phyloP scores from a whole-genome alignment of 192 early-diverging fungal genomes.

The Umbelopsis ramanniana region DNA sequence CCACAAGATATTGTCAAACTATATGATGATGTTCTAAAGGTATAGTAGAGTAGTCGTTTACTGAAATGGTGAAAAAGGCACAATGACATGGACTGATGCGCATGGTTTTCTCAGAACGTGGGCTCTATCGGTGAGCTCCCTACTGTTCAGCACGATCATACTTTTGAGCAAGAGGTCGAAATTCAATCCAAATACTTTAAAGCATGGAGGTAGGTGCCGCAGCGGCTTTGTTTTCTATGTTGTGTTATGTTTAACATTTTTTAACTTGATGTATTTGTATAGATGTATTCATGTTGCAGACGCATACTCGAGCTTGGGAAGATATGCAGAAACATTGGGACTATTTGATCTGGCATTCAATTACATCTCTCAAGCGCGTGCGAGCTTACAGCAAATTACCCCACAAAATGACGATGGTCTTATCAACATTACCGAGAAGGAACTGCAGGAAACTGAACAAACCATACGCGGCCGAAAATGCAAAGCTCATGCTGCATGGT shows the following conservation, averaged over 20 bases:
- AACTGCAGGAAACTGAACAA: conserved; percentile 46
- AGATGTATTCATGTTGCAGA: conserved; percentile 56
- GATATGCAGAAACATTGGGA: conserved; percentile 57
- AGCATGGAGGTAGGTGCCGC: conserved; percentile 52
- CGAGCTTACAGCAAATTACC: conserved; percentile 43
- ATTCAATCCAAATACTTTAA: conserved; percentile 56
- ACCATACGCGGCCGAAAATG: conserved; percentile 54
- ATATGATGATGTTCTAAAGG: conserved; percentile 67
- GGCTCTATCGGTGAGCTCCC: conserved; percentile 62
- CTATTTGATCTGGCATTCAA: conserved; percentile 62
- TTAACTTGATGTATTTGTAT: not conserved
- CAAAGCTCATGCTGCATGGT: conserved; percentile 60
- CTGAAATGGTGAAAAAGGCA: not conserved
- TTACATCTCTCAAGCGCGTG: conserved; percentile 54
- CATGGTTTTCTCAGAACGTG: conserved; percentile 48
- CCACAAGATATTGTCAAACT: conserved; percentile 68
- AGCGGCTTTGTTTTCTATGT: not conserved
- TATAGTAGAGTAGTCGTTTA: conserved; percentile 15
- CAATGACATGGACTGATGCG: not conserved
- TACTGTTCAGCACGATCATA: conserved; percentile 46
- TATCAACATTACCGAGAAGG: conserved; percentile 44
- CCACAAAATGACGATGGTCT: conserved; percentile 41
- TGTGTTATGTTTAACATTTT: not conserved
- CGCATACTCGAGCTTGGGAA: conserved; percentile 48
- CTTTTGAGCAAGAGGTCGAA: conserved; percentile 52